Evolutionary conservation across 2,329 filamentous ascomycete species (phyloP).

Genomic region (Pyrenochaeta sp.): DNA sequence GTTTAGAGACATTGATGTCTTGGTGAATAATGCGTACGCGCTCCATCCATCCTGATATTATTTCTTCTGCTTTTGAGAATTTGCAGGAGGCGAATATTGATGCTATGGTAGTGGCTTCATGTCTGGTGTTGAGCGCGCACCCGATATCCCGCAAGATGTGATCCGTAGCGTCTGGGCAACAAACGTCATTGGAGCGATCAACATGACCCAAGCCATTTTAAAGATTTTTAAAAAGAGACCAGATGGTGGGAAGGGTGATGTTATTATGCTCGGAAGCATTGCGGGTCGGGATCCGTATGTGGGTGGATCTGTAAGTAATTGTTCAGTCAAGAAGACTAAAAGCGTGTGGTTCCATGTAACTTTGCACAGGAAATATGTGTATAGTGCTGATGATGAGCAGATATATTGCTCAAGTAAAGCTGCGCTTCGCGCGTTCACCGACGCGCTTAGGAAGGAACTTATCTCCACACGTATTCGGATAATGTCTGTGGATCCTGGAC

Average conservation of each 20-base stretch:
- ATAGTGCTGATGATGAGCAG: conserved; percentile 5
- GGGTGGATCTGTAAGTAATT: conserved; percentile 66
- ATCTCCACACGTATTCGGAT: conserved; percentile 79
- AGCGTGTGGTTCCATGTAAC: no score
- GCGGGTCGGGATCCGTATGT: conserved; percentile 84
- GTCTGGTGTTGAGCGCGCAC: conserved; percentile 82
- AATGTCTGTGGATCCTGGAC: conserved; percentile 87
- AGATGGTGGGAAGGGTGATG: conserved; percentile 81
- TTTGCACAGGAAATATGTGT: no score
- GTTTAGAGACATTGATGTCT: conserved; percentile 81
- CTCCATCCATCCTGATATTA: neutral
- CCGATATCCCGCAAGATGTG: conserved; percentile 80
- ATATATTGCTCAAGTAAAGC: conserved; percentile 88
- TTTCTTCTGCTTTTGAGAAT: neutral
- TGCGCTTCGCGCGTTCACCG: conserved; percentile 83
- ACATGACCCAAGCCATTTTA: conserved; percentile 90
- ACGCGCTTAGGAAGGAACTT: conserved; percentile 80
- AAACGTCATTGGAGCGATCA: conserved; percentile 91
- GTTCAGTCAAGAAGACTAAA: no score
- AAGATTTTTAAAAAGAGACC: conserved; percentile 74
- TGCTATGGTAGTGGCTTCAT: conserved; percentile 75
- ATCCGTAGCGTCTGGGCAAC: conserved; percentile 85
- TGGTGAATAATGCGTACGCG: conserved; percentile 92
- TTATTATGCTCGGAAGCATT: conserved; percentile 92
- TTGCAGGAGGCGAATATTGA: neutral